Percentiles rank a stretch among this genome's conserved stretches.
Conservation (phyloP, 2,329 filamentous ascomycete genomes). For the Lachnellula willkommii region DNA sequence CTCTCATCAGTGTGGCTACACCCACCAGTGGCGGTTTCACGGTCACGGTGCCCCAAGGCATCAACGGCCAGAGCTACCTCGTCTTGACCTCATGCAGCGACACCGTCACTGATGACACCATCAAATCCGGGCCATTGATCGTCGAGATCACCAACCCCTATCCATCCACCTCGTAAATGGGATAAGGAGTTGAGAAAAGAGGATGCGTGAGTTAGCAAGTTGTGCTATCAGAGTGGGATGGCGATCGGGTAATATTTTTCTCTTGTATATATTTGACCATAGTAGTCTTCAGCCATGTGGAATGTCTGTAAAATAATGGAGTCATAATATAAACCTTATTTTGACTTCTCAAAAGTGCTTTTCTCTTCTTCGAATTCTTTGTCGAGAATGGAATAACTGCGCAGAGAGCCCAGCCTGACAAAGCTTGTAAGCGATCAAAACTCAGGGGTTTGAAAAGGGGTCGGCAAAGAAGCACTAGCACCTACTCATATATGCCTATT, state of each 20-base stretch:
- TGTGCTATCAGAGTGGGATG: too few relatives aligned
- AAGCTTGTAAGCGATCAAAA: too few relatives aligned
- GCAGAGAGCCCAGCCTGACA: too few relatives aligned
- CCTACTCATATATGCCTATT: too few relatives aligned
- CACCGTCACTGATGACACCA: constrained; percentile 33
- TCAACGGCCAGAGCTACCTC: constrained; percentile 37
- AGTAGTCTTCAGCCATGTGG: not conserved
- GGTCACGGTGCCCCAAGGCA: constrained; percentile 30
- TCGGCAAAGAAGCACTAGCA: too few relatives aligned
- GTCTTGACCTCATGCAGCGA: constrained; percentile 35
- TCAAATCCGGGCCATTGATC: constrained; percentile 33
- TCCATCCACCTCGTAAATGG: not conserved
- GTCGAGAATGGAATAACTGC: too few relatives aligned
- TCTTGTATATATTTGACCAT: not conserved
- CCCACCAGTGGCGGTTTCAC: constrained; percentile 23
- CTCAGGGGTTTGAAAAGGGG: too few relatives aligned
- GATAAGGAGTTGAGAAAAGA: not conserved
- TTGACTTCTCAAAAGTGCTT: not conserved
- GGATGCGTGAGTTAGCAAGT: not conserved
- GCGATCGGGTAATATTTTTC: too few relatives aligned
- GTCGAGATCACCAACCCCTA: constrained; percentile 26
- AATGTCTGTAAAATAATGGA: not conserved
- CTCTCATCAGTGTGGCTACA: constrained; percentile 29
- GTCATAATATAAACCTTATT: not conserved
- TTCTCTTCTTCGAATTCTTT: not conserved